Evolutionary conservation across 2,329 filamentous ascomycete genomes (phyloP).

Genomic region (Xylaria sp.): DNA sequence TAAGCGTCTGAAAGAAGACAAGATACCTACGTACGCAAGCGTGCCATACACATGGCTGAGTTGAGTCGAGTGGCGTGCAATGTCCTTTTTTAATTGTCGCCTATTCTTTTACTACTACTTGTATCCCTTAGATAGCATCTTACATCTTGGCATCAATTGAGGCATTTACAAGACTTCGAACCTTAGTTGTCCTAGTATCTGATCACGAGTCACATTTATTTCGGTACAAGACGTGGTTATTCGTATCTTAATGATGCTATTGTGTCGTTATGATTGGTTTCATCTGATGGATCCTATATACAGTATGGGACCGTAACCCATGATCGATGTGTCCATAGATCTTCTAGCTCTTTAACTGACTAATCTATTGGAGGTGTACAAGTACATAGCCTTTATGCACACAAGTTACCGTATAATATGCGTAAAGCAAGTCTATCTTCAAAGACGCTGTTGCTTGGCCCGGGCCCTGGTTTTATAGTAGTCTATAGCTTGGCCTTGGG

Average conservation of each 20-base stretch:
- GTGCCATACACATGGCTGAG: conserved; percentile 23
- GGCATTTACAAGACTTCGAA: conserved; percentile 16
- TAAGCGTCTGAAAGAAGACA: neutral
- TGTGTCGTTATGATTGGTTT: neutral
- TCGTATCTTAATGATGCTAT: neutral
- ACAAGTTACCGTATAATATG: conserved; percentile 6
- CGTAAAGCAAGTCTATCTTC: conserved; percentile 12
- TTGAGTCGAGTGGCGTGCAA: conserved; percentile 3
- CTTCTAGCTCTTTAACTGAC: neutral
- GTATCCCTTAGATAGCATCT: conserved; percentile 43
- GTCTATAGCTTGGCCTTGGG: conserved; percentile 88
- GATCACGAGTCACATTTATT: neutral
- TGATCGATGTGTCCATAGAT: neutral
- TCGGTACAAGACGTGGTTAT: neutral
- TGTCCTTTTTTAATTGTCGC: conserved; percentile 3
- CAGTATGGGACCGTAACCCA: conserved; percentile 13
- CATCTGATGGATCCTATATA: conserved; percentile 23
- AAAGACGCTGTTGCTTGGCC: neutral
- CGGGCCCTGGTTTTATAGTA: neutral
- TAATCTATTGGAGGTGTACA: conserved; percentile 19
- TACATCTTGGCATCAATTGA: conserved; percentile 30
- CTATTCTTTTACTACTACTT: conserved; percentile 26
- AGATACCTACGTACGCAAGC: conserved; percentile 1
- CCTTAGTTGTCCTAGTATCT: neutral
- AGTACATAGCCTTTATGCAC: neutral